Evolutionary conservation across 306 rosid genomes (phyloP), one percentile per base, ranked within the genome.

Genomic region (Carpinus fangiana): DNA sequence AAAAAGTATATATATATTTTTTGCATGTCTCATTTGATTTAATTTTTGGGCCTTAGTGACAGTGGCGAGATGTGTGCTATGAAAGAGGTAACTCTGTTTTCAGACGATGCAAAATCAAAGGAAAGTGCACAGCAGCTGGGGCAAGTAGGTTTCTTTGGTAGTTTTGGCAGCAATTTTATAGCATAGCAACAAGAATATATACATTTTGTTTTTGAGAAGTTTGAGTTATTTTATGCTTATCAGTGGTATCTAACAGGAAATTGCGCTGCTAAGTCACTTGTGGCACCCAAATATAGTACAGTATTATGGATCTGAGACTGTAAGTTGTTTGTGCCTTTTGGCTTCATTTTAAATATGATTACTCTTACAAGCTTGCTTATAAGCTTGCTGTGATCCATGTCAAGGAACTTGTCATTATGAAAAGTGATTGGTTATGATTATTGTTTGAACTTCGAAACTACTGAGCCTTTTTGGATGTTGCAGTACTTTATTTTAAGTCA

Each of bases 51-150:
- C 72, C 79, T 17, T 73, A 96, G 99, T 82, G 98, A 93, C 82
- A 93, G 87, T 55, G 99, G 99, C 51, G 99, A 96, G 84, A 91
- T 96, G 97, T 96, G 99, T 82, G 99, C 99, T 80, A 89, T 96
- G 97, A 96, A 96, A 89, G 99, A 96, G 88, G 99, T 96, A 41
- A 93, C 98, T 54, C 78, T 96, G 83, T 93, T 96, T 91, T 86
- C 98, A 68, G 99, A 93, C 80, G 99, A 96, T 83, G 93, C 98
- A 70, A 96, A 96, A 89, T 96, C 97, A 10, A 89, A 80, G 89
- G 99, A 96, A 93, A 89, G 99, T 82, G 91, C 98, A 12, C 91
- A 91, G 89, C 99, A 96, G 81, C 62, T 93, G 70, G 85, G 84
- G 73, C 98, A 93, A 78, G 98, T 93, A 87, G 77, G 93, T 77